Percentiles rank a stretch among this genome's conserved stretches.
phyloP scores from a whole-genome alignment of 495 filamentous ascomycete genomes.

The Glarea lozoyensis region DNA sequence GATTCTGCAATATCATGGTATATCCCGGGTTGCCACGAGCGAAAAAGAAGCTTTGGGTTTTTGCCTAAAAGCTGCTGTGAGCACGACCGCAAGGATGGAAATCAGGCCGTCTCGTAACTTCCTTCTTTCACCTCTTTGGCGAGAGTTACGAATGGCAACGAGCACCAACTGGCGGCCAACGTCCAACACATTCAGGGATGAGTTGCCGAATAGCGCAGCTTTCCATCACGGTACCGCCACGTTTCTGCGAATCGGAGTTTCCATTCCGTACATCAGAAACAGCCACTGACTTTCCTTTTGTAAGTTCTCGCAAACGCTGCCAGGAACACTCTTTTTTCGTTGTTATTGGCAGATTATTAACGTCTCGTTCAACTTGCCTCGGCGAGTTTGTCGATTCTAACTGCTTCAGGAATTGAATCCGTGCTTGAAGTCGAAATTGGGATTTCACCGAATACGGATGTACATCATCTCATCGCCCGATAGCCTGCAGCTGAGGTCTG shows the following conservation, averaged over 20 bases:
- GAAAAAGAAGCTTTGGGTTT: background rate
- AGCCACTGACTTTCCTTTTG: no score
- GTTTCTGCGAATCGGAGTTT: no score
- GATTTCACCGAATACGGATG: background rate
- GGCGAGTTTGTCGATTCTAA: background rate
- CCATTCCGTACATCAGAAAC: no score
- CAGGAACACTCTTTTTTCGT: no score
- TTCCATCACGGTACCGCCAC: no score
- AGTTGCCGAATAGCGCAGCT: no score
- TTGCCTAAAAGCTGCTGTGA: conserved; percentile 1
- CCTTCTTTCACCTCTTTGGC: background rate
- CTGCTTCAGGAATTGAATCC: background rate
- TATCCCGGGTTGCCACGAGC: conserved; percentile 4
- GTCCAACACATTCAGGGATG: background rate
- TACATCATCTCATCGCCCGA: background rate
- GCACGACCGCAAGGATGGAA: background rate
- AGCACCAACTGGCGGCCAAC: background rate
- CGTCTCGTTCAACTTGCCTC: background rate
- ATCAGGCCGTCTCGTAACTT: background rate
- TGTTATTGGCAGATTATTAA: no score
- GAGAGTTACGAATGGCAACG: background rate
- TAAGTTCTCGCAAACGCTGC: no score
- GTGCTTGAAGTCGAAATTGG: background rate
- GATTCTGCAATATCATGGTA: background rate
- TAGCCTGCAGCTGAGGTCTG: conserved; percentile 1